Conservation (phyloP, 2,329 filamentous ascomycete species). For the Colletotrichum musicola region DNA sequence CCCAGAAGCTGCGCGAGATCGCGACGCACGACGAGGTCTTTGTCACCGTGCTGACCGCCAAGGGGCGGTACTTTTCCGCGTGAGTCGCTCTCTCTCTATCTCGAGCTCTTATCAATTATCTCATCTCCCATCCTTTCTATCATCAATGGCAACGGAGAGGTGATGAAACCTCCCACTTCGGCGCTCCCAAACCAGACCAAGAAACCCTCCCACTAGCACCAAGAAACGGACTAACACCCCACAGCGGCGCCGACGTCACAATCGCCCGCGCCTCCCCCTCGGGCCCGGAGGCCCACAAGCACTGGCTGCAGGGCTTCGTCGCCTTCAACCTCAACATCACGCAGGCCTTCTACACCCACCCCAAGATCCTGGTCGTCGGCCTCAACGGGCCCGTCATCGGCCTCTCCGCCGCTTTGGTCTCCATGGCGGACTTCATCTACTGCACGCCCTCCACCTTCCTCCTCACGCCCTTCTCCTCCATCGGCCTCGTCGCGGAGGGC, state of each 20-base stretch:
- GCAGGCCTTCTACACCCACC: conserved; percentile 90
- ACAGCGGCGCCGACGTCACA: conserved; percentile 83
- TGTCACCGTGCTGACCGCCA: conserved; percentile 87
- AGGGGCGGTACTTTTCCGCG: conserved; percentile 90
- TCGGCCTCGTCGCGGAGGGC: conserved; percentile 92
- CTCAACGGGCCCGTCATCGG: conserved; percentile 94
- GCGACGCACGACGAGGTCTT: conserved; percentile 83
- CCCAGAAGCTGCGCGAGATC: conserved; percentile 80
- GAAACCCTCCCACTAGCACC: not conserved
- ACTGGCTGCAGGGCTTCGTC: conserved; percentile 79
- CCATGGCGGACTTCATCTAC: conserved; percentile 94
- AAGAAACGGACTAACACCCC: conserved; percentile 19
- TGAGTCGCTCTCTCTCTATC: conserved; percentile 57
- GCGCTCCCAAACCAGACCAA: not conserved
- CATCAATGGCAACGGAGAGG: too few relatives aligned
- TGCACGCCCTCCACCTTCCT: conserved; percentile 84
- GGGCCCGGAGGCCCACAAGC: conserved; percentile 55
- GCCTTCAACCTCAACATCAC: conserved; percentile 91
- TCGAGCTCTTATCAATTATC: not conserved
- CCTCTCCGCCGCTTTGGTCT: conserved; percentile 84
- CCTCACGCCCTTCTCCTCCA: conserved; percentile 89
- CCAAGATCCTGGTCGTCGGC: conserved; percentile 91
- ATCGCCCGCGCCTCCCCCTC: conserved; percentile 60
- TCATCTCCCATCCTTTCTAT: too few relatives aligned
- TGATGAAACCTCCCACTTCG: too few relatives aligned